Evolutionary conservation across 192 early-diverging fungal species (phyloP), one percentile per base, ranked within the genome.

Genomic region (Phycomyces nitens): DNA sequence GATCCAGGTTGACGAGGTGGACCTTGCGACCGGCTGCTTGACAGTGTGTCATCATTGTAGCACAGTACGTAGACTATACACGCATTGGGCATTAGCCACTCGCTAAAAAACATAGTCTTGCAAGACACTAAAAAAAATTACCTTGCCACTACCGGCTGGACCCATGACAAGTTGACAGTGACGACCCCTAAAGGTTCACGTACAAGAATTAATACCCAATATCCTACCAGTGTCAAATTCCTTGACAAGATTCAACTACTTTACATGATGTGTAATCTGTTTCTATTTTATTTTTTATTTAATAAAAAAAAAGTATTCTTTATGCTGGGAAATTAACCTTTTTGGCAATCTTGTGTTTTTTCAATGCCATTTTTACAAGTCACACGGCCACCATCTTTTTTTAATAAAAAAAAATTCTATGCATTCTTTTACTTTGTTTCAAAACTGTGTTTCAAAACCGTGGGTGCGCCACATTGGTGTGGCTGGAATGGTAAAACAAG

Each of bases 141-240:
- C 87, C 80, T 95, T 95, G 65, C 94, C 94, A 69, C 87, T 91
- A 43, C 94, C 93, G 10, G 93, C 94, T 27, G 95, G 94, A 22
- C 95, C 95, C 93, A 98, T 98, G 47, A 98, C 95, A 42, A 98
- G 82, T 78, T 96, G 94, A 68, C 89, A 92, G 59, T 87, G 85
- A 43, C 88, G 86, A 65, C 90, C 88, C 90, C 70, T 72, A 61
- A 34, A 34, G n/a, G n/a, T n/a, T n/a, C n/a, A n/a, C n/a, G n/a
- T n/a, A n/a, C n/a, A n/a, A n/a, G n/a, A n/a, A n/a, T n/a, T n/a
- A n/a, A n/a, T 0, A 23, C 16, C 0, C 23, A 41, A 49, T 8
- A 8, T 20, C 29, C 22, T 29, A 5, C 50, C 18, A 51, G 43
- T 44, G 43, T 11, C n/a, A n/a, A n/a, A n/a, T n/a, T n/a, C n/a